Evolutionary conservation across 306 rosid species (phyloP), one percentile per base, ranked within the genome.

Genomic region (Fragaria nilgerrensis): DNA sequence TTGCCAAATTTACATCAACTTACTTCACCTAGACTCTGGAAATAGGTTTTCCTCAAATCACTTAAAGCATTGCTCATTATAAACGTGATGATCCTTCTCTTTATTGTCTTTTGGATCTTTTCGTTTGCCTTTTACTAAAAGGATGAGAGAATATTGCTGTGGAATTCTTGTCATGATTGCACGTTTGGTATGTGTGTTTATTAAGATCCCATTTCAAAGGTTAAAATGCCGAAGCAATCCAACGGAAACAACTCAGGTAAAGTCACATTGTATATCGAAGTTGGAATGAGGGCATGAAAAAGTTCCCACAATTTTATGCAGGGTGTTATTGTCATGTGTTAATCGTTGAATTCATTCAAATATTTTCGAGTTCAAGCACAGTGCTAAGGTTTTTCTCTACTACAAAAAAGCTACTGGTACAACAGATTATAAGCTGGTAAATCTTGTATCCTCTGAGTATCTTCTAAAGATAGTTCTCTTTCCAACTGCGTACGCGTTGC

Each of bases 391-490:
- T 56, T 32, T 41, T 5, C 19, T 61, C 70, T 41, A 59, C 70
- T 25, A 59, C 69, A 19, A 73, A 78, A 76, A 47, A 62, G 56
- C 80, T 89, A 89, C 79, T 83, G 86, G 81, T 77, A 87, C 90
- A 95, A 80, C 43, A 95, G 85, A 88, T 92, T 92, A 75, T 91
- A 92, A 22, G 99, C 96, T 3, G 98, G 98, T 37, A 95, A 78
- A 65, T 95, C 97, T 86, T 87, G 86, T 85, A 95, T 84, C 78
- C 78, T 84, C 70, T 85, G 80, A 47, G 91, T 75, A 85, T 90
- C 99, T 84, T 95, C 97, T 75, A 95, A 86, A 48, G 90, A 87
- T 52, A 95, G 78, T 87, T 95, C 97, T 82, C 96, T 92, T 85
- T 95, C 98, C 85, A 92, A 78, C 80, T 95, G 97, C 22, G 68